phyloP scores from a whole-genome alignment of 2,329 filamentous ascomycete genomes.

The Purpureocillium lavendulum region DNA sequence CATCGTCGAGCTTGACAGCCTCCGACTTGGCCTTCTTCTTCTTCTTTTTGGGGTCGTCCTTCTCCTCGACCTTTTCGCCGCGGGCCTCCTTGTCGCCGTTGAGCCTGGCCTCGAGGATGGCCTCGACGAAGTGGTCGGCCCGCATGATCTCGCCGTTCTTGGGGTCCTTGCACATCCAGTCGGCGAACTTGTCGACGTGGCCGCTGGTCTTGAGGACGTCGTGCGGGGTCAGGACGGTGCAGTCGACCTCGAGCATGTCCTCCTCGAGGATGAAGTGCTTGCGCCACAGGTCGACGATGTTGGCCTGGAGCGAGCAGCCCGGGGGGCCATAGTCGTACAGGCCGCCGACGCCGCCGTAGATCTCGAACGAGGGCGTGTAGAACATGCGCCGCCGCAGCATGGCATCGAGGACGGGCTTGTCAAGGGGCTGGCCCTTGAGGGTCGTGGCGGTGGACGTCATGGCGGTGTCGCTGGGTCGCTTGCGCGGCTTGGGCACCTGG shows the following conservation, averaged over 20 bases:
- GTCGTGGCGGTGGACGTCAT: conserved; percentile 58
- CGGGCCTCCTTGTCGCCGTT: conserved; percentile 91
- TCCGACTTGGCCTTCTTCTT: conserved; percentile 84
- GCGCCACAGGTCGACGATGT: conserved; percentile 82
- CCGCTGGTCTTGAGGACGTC: conserved; percentile 92
- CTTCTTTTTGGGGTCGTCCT: conserved; percentile 66
- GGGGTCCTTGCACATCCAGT: conserved; percentile 99
- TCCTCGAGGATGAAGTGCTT: conserved; percentile 91
- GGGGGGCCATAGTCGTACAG: conserved; percentile 93
- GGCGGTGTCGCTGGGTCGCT: conserved; percentile 10
- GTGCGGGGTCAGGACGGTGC: conserved; percentile 86
- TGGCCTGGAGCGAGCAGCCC: conserved; percentile 76
- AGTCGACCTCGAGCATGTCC: conserved; percentile 93
- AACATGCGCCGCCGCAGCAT: conserved; percentile 85
- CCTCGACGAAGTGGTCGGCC: conserved; percentile 93
- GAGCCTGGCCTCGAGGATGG: conserved; percentile 77
- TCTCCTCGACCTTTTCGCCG: conserved; percentile 69
- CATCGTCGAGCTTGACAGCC: conserved; percentile 79
- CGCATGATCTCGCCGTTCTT: conserved; percentile 96
- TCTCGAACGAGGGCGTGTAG: conserved; percentile 93
- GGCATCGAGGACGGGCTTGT: conserved; percentile 72
- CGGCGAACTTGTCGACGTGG: conserved; percentile 95
- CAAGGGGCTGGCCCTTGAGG: conserved; percentile 82
- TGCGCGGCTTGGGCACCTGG: conserved; percentile 17
- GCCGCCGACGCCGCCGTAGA: conserved; percentile 82